phyloP scores from a whole-genome alignment of 1,284 basidiomycete genomes.

The Mycosarcoma mackinlayi region DNA sequence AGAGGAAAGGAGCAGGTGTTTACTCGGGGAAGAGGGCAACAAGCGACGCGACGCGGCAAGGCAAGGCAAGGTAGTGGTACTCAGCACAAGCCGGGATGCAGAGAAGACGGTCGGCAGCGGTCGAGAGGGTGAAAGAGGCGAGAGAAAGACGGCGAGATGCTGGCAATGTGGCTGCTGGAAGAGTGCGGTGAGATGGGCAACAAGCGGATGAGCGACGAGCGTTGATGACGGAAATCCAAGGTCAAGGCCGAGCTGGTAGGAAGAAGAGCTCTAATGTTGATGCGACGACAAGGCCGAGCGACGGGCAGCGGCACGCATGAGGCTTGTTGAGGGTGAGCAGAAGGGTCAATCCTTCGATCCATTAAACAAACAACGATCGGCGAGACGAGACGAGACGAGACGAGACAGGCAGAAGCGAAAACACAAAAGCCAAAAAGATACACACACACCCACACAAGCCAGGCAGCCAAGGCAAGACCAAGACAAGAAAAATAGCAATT shows the following conservation, averaged over 20 bases:
- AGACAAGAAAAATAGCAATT: background rate
- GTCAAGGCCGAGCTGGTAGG: conserved; percentile 11
- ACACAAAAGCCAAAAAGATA: no score
- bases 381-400: conserved; percentile 22
- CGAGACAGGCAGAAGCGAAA: no score
- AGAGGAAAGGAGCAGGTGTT: conserved; percentile 14
- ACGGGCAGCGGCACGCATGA: conserved; percentile 44
- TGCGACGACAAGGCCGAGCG: conserved; percentile 35
- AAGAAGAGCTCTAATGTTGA: conserved; percentile 24
- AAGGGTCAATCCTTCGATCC: no score
- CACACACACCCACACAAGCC: no score
- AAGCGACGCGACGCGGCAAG: conserved; percentile 25
- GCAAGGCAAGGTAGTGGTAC: conserved; percentile 8
- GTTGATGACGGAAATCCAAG: conserved; percentile 12
- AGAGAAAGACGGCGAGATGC: conserved; percentile 2
- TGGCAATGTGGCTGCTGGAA: background rate
- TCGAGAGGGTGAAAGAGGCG: conserved; percentile 1
- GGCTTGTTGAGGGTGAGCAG: conserved; percentile 11
- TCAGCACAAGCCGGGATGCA: conserved; percentile 18
- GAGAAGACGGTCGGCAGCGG: conserved; percentile 18
- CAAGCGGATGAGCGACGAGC: no score
- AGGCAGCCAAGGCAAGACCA: conserved; percentile 10
- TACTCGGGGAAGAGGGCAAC: conserved; percentile 14
- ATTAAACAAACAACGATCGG: conserved; percentile 7
- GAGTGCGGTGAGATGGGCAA: background rate